Conservation (phyloP, 169 alveolate species). For the Eimeria mitis region DNA sequence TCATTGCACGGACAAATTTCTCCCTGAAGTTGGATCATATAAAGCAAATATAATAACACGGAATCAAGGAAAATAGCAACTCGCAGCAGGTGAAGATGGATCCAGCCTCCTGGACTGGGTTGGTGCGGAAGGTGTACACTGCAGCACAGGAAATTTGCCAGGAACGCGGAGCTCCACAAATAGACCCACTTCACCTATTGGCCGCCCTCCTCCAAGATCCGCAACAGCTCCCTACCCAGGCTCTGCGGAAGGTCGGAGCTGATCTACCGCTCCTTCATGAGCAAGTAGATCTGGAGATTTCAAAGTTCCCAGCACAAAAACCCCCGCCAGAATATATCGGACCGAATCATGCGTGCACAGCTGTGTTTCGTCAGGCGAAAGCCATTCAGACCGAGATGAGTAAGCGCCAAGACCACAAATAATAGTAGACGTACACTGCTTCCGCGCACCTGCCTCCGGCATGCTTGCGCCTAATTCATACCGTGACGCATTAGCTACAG, state of each 20-base stretch:
- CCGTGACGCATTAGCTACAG: neutral
- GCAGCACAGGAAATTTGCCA: constrained; percentile 60
- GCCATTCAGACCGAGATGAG: constrained; percentile 56
- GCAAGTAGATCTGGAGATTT: constrained; percentile 5
- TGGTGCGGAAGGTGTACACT: constrained; percentile 58
- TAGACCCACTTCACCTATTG: constrained; percentile 59
- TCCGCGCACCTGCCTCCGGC: neutral
- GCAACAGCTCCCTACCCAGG: constrained; percentile 69
- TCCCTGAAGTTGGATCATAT: neutral
- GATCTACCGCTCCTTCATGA: constrained; percentile 48
- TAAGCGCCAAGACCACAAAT: neutral
- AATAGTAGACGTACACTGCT: neutral
- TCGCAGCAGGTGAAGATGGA: constrained; percentile 39
- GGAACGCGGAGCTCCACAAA: constrained; percentile 60
- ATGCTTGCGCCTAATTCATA: neutral
- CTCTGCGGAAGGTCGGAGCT: constrained; percentile 13
- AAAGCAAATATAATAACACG: neutral
- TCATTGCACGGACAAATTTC: neutral
- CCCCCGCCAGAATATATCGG: constrained; percentile 68
- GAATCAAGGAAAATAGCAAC: neutral
- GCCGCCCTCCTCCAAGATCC: constrained; percentile 65
- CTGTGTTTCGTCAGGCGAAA: constrained; percentile 59
- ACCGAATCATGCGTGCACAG: constrained; percentile 70
- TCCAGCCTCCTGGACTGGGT: constrained; percentile 65
- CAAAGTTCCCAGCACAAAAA: constrained; percentile 65